phyloP scores from a whole-genome alignment of 257 asterid genomes.

The Asclepias syriaca region DNA sequence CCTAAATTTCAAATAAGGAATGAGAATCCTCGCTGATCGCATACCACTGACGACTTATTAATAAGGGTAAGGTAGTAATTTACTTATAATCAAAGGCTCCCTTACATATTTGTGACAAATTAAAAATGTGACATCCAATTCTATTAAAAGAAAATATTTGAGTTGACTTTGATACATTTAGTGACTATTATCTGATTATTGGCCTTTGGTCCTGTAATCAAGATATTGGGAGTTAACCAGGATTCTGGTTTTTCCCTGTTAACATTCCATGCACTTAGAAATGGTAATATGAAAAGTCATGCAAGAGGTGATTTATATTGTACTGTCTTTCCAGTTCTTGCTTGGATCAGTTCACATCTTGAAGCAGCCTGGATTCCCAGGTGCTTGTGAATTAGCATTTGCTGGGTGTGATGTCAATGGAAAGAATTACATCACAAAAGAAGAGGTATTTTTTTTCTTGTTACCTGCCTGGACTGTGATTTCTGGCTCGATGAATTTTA shows the following conservation, averaged over 20 bases:
- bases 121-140: too few species aligned
- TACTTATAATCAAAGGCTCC: not conserved
- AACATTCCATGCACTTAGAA: not conserved
- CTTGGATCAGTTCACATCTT: slow-evolving; percentile 76
- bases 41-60: too few species aligned
- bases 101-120: too few species aligned
- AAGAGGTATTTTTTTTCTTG: slow-evolving; percentile 47
- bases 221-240: not conserved
- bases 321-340: slow-evolving; percentile 62
- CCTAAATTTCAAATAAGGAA: not conserved
- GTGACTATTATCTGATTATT: not conserved
- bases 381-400: slow-evolving; percentile 74
- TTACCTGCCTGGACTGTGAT: not conserved
- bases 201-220: not conserved
- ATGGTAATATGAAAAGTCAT: not conserved
- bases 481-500: not conserved
- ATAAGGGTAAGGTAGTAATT: too few species aligned
- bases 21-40: not conserved
- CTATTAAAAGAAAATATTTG: not conserved
- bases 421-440: slow-evolving; percentile 45
- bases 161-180: not conserved
- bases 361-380: slow-evolving; percentile 69
- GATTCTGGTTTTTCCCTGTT: not conserved
- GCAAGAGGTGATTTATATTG: not conserved
- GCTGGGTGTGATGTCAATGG: slow-evolving; percentile 42